phyloP scores from a whole-genome alignment of 2,329 filamentous ascomycete genomes.

The Fusarium sororula region DNA sequence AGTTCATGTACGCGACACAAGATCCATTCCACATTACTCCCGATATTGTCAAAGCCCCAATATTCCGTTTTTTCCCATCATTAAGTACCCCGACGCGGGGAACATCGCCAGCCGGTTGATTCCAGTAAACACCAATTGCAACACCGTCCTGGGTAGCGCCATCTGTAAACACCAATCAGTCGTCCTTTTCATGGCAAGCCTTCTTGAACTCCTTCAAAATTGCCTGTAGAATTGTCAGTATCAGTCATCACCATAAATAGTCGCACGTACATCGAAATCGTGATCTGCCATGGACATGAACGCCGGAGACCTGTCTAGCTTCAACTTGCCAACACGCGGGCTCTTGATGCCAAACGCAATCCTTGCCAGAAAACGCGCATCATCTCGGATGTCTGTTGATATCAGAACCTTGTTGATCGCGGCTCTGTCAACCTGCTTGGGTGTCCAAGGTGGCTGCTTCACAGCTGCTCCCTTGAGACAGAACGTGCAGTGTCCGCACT shows the following conservation, averaged over 20 bases:
- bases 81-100: not conserved
- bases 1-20: not conserved
- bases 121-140: not conserved
- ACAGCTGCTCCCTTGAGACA: slow-evolving; percentile 46
- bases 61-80: not conserved
- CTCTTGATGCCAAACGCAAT: slow-evolving; percentile 71
- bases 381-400: slow-evolving; percentile 59
- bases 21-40: not conserved
- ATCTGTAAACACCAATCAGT: not conserved
- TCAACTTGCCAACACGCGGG: slow-evolving; percentile 60
- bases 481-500: slow-evolving; percentile 66
- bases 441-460: slow-evolving; percentile 50
- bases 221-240: slow-evolving; percentile 15
- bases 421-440: slow-evolving; percentile 49
- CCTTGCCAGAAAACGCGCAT: slow-evolving; percentile 66
- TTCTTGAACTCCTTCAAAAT: slow-evolving; percentile 38
- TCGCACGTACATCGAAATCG: slow-evolving; percentile 56
- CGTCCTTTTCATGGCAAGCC: slow-evolving; percentile 25
- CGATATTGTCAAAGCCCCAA: not conserved
- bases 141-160: not conserved
- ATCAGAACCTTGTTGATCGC: slow-evolving; percentile 56
- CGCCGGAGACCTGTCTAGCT: slow-evolving; percentile 54
- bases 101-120: not conserved
- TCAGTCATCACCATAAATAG: not conserved
- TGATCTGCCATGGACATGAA: slow-evolving; percentile 66